Base-by-base conservation (phyloP, 148 eudicot species). In the Arbutus unedo region DNA sequence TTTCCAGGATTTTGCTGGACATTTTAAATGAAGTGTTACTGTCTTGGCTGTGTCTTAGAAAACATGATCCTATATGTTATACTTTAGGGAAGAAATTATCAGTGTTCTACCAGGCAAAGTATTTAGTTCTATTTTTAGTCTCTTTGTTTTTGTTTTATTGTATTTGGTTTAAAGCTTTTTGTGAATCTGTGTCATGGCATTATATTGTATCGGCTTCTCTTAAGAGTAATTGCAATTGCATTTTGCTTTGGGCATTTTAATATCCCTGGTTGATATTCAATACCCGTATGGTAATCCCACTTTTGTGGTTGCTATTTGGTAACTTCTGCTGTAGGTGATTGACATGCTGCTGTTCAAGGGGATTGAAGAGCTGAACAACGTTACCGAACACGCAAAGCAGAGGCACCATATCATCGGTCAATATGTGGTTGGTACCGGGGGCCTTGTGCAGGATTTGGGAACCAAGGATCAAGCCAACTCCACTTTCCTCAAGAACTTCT, bases 391-490 rank as follows among this genome's bases (percentile, higher is more conserved):
- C 47, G 89, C 98, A 51, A 95, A 95, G 90, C 98, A 95, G 86
- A 90, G 98, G 82, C 98, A 95, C 83, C 98, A 95, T 88, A 90
- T 95, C 48, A 82, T 95, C 76, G 98, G 98, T 7, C 98, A 93
- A 78, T 95, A 95, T 82, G 96, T 95, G 2, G 89, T 93, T 71
- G 98, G 98, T 45, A 83, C 57, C 41, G 76, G 87, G 45, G 93
- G 89, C 51, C 91, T 87, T 64, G 88, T 87, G 49, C 93, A 93
- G 82, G 97, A 89, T 78, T 55, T 79, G 59, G 93, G 86, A 67
- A 80, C 81, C 82, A 90, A 90, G 87, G 97, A 91, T 79, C 85
- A 90, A 79, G 88, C 86, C 31, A 56, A 43, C 48, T 91, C 98
- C 53, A 73, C 83, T 50, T 94, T 94, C 85, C 90, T 94, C 16